phyloP scores from a whole-genome alignment of 805 yeast species.

The Candida peoriensis region DNA sequence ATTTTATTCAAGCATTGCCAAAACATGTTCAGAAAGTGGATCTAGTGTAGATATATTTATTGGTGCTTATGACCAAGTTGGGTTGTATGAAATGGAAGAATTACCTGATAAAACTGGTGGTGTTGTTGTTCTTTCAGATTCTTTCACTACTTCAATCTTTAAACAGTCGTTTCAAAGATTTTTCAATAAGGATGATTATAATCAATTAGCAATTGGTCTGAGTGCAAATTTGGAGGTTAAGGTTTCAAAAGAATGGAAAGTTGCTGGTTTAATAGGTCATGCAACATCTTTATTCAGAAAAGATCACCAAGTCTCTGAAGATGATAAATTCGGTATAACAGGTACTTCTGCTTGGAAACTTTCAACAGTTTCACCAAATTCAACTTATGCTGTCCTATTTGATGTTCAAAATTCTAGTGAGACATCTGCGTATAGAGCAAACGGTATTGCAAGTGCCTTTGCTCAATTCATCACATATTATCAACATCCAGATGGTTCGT shows the following conservation, averaged over 20 bases:
- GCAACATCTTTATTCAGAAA: constrained; percentile 41
- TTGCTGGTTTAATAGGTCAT: constrained; percentile 61
- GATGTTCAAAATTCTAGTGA: constrained; percentile 34
- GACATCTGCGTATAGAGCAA: constrained; percentile 6
- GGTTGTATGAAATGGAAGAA: constrained; percentile 61
- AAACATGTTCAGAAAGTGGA: constrained; percentile 42
- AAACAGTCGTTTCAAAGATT: constrained; percentile 58
- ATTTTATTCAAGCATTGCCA: constrained; percentile 47
- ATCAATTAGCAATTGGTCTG: constrained; percentile 44
- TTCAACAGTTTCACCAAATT: constrained; percentile 50
- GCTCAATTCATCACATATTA: constrained; percentile 57
- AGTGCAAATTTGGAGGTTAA: constrained; percentile 58
- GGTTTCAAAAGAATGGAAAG: constrained; percentile 42
- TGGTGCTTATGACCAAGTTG: constrained; percentile 68
- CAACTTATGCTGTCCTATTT: constrained; percentile 54
- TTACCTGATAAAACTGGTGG: constrained; percentile 60
- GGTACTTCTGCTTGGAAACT: constrained; percentile 57
- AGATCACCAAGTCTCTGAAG: constrained; percentile 16
- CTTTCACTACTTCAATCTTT: constrained; percentile 63
- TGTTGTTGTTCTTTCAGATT: constrained; percentile 54
- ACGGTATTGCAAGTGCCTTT: constrained; percentile 25
- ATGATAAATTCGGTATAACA: constrained; percentile 39
- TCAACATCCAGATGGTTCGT: constrained; percentile 55
- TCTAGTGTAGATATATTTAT: constrained; percentile 53
- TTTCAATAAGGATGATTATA: constrained; percentile 35